Conservation (phyloP, 73 alveolate species). For the Paramecium tetraurelia region DNA sequence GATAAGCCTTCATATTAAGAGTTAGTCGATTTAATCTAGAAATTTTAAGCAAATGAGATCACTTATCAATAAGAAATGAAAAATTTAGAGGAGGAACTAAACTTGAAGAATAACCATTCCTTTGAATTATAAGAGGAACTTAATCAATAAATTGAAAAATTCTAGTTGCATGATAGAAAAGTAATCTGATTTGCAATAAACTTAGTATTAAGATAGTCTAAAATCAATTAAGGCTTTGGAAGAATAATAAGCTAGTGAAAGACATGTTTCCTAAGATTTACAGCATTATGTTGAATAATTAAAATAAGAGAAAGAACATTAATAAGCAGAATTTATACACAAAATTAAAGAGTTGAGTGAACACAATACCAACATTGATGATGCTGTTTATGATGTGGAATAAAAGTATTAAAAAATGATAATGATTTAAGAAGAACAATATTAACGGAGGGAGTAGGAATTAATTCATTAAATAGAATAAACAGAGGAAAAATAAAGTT, state of each 20-base stretch:
- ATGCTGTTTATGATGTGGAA: neutral
- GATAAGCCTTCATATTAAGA: slow-evolving; percentile 2
- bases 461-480: slow-evolving; percentile 1
- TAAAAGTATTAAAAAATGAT: neutral
- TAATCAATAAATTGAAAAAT: neutral
- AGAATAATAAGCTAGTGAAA: neutral
- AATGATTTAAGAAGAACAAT: slow-evolving; percentile 20
- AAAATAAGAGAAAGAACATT: slow-evolving; percentile 30
- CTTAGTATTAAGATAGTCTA: neutral
- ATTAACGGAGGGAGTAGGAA: slow-evolving; percentile 14
- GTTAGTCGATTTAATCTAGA: neutral
- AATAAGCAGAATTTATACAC: neutral
- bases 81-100: neutral
- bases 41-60: neutral
- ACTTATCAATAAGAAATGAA: neutral
- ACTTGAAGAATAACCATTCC: neutral
- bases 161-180: neutral
- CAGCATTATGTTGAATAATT: neutral
- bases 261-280: neutral
- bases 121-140: neutral
- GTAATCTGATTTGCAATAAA: neutral
- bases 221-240: neutral
- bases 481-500: neutral
- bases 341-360: slow-evolving; percentile 27
- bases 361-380: neutral